These are phyloP conservation scores for Allium fistulosum DNA, from an alignment of 106 monocot genomes.

Conservation along the genomic window DNA sequence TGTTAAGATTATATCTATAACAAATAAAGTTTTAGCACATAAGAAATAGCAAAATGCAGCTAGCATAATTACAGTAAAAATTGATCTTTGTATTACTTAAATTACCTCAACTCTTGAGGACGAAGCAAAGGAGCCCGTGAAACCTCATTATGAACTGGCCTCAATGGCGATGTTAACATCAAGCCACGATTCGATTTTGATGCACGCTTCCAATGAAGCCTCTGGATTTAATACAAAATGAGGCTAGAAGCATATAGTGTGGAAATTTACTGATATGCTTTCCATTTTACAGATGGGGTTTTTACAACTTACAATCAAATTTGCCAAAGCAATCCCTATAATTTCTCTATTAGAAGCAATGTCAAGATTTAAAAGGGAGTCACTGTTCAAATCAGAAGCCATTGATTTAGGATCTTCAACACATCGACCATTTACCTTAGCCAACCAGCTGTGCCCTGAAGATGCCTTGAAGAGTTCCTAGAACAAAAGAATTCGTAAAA, in stretches of 20 bases:
- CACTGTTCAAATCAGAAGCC: slow-evolving; percentile 57
- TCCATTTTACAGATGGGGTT: not conserved
- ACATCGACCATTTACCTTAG: slow-evolving; percentile 55
- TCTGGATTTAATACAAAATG: slow-evolving; percentile 19
- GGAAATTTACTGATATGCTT: not conserved
- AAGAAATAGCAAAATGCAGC: not conserved
- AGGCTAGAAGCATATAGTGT: not conserved
- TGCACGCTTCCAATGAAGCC: slow-evolving; percentile 73
- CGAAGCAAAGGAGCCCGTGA: slow-evolving; percentile 38
- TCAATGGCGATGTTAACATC: slow-evolving; percentile 64
- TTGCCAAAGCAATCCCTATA: slow-evolving; percentile 62
- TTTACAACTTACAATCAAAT: slow-evolving; percentile 50
- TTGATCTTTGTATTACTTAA: not conserved
- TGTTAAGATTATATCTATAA: too few species aligned
- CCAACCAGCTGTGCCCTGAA: slow-evolving; percentile 53
- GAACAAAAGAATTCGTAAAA: not conserved
- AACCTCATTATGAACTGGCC: slow-evolving; percentile 17
- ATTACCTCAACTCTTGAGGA: slow-evolving; percentile 52
- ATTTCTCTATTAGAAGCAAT: slow-evolving; percentile 65
- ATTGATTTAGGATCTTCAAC: slow-evolving; percentile 63
- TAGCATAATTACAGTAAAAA: too few species aligned
- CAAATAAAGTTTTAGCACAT: not conserved
- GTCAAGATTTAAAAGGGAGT: slow-evolving; percentile 42
- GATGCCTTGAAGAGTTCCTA: slow-evolving; percentile 57
- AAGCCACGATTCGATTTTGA: slow-evolving; percentile 50